Evolutionary conservation across 169 alveolate genomes (phyloP).

Genomic region (Eimeria nieschulzi): DNA sequence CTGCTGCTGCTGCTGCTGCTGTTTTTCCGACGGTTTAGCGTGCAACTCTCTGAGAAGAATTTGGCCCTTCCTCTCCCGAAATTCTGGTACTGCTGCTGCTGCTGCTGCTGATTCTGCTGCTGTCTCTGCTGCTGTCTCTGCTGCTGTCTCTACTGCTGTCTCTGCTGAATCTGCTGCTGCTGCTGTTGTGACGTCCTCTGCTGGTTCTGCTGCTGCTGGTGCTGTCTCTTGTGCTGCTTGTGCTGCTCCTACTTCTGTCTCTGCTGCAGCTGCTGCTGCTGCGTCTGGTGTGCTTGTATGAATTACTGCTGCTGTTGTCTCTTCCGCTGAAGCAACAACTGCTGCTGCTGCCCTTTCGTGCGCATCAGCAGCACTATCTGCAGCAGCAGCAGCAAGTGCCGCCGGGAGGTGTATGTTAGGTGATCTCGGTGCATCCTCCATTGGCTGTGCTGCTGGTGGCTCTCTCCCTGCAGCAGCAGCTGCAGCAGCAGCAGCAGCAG

Average conservation of each 20-base stretch:
- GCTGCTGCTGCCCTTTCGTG: neutral
- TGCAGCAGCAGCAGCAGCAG: slow-evolving; percentile 11
- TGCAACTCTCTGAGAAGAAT: neutral
- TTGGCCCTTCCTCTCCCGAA: slow-evolving; percentile 1
- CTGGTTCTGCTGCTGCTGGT: slow-evolving; percentile 4
- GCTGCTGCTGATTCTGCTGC: slow-evolving; percentile 54
- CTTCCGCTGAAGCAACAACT: slow-evolving; percentile 1
- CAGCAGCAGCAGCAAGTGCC: neutral
- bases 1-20: neutral
- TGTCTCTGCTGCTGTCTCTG: no score
- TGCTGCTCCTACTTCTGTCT: neutral
- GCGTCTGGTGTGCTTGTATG: neutral
- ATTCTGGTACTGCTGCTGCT: slow-evolving; percentile 6
- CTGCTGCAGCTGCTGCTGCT: slow-evolving; percentile 16
- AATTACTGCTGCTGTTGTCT: slow-evolving; percentile 21
- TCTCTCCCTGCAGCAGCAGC: neutral
- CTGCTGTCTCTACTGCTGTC: slow-evolving; percentile 30
- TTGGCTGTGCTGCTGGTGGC: no score
- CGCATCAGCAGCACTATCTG: neutral
- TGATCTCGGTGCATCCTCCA: no score
- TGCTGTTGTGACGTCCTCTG: slow-evolving; percentile 1
- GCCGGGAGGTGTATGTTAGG: no score
- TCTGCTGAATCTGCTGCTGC: slow-evolving; percentile 25
- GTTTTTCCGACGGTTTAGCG: neutral
- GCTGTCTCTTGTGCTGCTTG: slow-evolving; percentile 23